phyloP scores from a whole-genome alignment of 352 stramenopile genomes.

The Phytophthora uliginosa region DNA sequence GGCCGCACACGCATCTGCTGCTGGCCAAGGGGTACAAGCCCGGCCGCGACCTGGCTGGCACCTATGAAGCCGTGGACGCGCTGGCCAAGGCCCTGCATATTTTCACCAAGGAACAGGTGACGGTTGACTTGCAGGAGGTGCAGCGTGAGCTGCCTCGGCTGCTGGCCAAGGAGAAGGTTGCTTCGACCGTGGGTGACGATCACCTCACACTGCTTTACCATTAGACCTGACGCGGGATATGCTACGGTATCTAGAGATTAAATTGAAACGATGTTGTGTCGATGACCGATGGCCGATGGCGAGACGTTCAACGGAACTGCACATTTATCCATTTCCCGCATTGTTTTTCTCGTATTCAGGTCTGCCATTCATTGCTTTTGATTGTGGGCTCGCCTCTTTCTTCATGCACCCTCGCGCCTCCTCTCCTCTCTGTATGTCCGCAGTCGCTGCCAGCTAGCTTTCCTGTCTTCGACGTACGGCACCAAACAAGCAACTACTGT shows the following conservation, averaged over 20 bases:
- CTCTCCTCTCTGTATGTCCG: constrained; percentile 20
- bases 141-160: constrained; percentile 39
- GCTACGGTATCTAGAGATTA: constrained; percentile 9
- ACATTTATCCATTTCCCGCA: constrained; percentile 37
- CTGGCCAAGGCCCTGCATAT: constrained; percentile 45
- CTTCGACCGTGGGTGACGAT: constrained; percentile 27
- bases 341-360: constrained; percentile 40
- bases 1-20: constrained; percentile 58
- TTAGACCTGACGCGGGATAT: constrained; percentile 28
- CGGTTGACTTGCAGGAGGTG: constrained; percentile 48
- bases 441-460: constrained; percentile 30
- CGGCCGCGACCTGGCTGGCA: constrained; percentile 55
- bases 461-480: constrained; percentile 27
- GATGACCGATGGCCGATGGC: background rate
- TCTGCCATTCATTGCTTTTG: constrained; percentile 40
- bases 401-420: background rate
- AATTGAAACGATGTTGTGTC: constrained; percentile 14
- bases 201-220: constrained; percentile 60
- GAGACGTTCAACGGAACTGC: constrained; percentile 24
- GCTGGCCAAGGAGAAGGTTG: constrained; percentile 43
- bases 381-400: constrained; percentile 30
- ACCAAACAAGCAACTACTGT: constrained; percentile 24
- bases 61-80: constrained; percentile 61
- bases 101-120: constrained; percentile 42
- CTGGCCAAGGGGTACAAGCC: constrained; percentile 76